A percentile compares a stretch with the other conserved stretches of the same genome.
Evolutionary conservation across 2,329 filamentous ascomycete species (phyloP).

Genomic region (Xylariales sp.): DNA sequence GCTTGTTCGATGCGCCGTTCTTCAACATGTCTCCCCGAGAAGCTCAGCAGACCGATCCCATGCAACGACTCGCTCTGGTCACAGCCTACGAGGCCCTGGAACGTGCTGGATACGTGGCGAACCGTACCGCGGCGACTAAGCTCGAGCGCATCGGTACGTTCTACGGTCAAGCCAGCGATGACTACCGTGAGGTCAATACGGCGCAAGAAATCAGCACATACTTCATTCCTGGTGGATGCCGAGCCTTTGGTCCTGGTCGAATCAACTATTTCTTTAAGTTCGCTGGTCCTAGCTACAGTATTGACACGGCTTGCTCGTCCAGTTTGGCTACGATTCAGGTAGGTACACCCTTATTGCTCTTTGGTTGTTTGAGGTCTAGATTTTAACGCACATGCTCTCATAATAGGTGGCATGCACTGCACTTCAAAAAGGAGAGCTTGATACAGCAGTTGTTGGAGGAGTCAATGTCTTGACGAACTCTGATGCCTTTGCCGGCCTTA

Average conservation of each 20-base stretch:
- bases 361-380: constrained; percentile 23
- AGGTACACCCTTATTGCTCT: constrained; percentile 20
- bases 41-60: constrained; percentile 58
- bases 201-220: constrained; percentile 63
- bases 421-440: constrained; percentile 59
- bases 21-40: constrained; percentile 11
- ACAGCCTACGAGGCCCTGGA: constrained; percentile 69
- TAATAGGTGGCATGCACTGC: constrained; percentile 38
- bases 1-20: constrained; percentile 9
- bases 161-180: constrained; percentile 71
- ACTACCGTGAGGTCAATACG: constrained; percentile 72
- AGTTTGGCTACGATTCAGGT: constrained; percentile 65
- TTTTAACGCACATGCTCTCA: constrained; percentile 40
- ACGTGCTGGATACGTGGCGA: constrained; percentile 61
- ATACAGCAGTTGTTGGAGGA: constrained; percentile 62
- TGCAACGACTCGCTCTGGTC: constrained; percentile 60
- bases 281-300: constrained; percentile 64
- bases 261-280: constrained; percentile 78
- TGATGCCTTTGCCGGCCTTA: constrained; percentile 60
- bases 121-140: constrained; percentile 58
- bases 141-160: constrained; percentile 56
- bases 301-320: constrained; percentile 77
- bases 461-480: constrained; percentile 62
- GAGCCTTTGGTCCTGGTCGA: constrained; percentile 46
- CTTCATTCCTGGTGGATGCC: constrained; percentile 39